Evolutionary conservation across 2,329 filamentous ascomycete genomes (phyloP).

Genomic region (Fusarium mexicanum): DNA sequence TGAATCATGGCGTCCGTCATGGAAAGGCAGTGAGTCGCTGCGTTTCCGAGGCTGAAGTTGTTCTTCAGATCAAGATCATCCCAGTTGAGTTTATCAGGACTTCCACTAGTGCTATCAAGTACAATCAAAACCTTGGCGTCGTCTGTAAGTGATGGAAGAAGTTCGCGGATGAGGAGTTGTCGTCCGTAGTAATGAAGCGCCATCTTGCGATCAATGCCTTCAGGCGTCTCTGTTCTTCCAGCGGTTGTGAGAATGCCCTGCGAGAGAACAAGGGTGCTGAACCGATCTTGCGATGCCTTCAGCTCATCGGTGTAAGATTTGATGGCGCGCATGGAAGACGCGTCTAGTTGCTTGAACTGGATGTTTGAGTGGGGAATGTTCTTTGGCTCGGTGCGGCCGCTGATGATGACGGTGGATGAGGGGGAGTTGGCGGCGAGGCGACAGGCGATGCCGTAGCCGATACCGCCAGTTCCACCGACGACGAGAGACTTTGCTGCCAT

Average conservation of each 20-base stretch:
- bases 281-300: conserved; percentile 36
- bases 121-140: conserved; percentile 54
- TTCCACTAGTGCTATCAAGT: conserved; percentile 45
- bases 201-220: conserved; percentile 58
- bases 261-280: conserved; percentile 53
- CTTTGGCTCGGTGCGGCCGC: conserved; percentile 46
- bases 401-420: conserved; percentile 46
- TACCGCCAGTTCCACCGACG: conserved; percentile 49
- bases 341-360: conserved; percentile 46
- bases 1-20: conserved; percentile 55
- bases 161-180: conserved; percentile 54
- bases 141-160: conserved; percentile 49
- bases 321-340: conserved; percentile 48
- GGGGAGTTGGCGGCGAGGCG: conserved; percentile 44
- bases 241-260: conserved; percentile 51
- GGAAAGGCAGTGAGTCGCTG: conserved; percentile 49
- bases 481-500: conserved; percentile 46
- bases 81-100: conserved; percentile 48
- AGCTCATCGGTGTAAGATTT: conserved; percentile 46
- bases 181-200: conserved; percentile 58
- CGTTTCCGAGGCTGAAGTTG: conserved; percentile 46
- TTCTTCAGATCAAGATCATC: conserved; percentile 53
- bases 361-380: conserved; percentile 47
- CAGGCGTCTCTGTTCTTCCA: conserved; percentile 52
- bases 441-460: conserved; percentile 51